These are phyloP conservation scores for Leucocoprinus sp. DNA, from an alignment of 768 basidiomycete species.

Conservation along the genomic window DNA sequence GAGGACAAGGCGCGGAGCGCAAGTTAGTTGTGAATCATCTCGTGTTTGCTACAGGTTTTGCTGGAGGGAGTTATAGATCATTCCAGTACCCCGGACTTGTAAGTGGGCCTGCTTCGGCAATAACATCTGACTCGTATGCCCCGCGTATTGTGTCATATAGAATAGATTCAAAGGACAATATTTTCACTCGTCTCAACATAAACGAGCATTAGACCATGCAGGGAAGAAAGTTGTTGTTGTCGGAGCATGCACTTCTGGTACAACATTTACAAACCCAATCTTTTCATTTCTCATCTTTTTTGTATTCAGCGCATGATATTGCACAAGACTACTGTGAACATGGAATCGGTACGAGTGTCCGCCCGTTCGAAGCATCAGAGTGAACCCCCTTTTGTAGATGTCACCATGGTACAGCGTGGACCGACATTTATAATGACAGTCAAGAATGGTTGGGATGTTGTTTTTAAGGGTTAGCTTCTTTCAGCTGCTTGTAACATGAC, in stretches of 20 bases:
- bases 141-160: slow-evolving; percentile 6
- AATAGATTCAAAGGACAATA: slow-evolving; percentile 39
- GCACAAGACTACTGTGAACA: slow-evolving; percentile 28
- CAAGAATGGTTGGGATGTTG: slow-evolving; percentile 26
- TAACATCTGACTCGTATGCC: no score
- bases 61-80: slow-evolving; percentile 35
- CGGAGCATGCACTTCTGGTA: slow-evolving; percentile 54
- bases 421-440: slow-evolving; percentile 46
- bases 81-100: slow-evolving; percentile 39
- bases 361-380: not conserved
- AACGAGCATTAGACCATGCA: slow-evolving; percentile 34
- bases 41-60: slow-evolving; percentile 49
- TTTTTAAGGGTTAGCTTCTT: slow-evolving; percentile 20
- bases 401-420: slow-evolving; percentile 41
- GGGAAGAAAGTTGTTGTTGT: slow-evolving; percentile 65
- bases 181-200: slow-evolving; percentile 46
- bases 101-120: not conserved
- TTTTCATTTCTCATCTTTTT: not conserved
- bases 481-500: no score
- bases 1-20: slow-evolving; percentile 25
- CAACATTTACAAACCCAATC: not conserved
- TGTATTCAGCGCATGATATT: slow-evolving; percentile 29
- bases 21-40: slow-evolving; percentile 39
- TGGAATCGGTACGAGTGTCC: slow-evolving; percentile 21
- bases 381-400: slow-evolving; percentile 20